phyloP scores from a whole-genome alignment of 345 rosid genomes.

The Turritis glabra region DNA sequence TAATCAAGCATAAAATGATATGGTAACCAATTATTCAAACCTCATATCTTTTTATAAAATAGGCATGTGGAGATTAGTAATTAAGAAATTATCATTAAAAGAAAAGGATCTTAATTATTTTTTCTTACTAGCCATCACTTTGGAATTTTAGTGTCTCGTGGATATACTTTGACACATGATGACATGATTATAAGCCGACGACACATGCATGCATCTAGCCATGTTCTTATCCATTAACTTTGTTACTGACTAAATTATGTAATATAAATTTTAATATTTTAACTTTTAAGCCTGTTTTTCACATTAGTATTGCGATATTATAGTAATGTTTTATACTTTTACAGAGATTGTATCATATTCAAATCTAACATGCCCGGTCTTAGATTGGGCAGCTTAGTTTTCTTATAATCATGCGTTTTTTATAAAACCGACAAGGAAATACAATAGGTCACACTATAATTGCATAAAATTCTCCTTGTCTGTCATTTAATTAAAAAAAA shows the following conservation, averaged over 20 bases:
- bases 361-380: conserved; percentile 9
- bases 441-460: conserved; percentile 11
- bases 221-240: conserved; percentile 25
- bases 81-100: background rate
- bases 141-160: background rate
- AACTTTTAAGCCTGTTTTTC: conserved; percentile 19
- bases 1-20: background rate
- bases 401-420: conserved; percentile 2
- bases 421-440: background rate
- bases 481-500: background rate
- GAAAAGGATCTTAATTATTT: background rate
- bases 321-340: conserved; percentile 1
- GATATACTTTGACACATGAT: conserved; percentile 14
- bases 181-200: conserved; percentile 6
- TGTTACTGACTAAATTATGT: background rate
- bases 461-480: conserved; percentile 2
- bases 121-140: conserved; percentile 12
- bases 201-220: conserved; percentile 28
- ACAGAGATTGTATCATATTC: conserved; percentile 6
- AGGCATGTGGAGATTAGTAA: background rate
- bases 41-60: background rate
- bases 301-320: conserved; percentile 6
- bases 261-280: background rate
- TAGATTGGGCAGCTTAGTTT: background rate
- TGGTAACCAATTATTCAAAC: background rate